Conservation (phyloP, 305 asterid species). For the Ilex paraguariensis region DNA sequence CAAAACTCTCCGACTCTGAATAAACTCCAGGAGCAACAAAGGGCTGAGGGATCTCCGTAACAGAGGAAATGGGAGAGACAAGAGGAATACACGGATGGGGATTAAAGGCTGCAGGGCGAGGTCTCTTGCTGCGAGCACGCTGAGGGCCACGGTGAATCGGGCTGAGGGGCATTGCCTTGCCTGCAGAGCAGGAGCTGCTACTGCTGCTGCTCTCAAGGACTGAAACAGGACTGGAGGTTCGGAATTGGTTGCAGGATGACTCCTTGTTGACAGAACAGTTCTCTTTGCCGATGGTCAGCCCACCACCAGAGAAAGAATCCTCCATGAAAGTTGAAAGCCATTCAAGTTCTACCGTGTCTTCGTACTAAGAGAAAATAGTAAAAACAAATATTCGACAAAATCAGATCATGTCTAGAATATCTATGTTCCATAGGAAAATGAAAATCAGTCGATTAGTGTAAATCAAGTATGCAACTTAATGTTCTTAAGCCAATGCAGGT, state of each 20-base stretch:
- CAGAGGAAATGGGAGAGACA: slow-evolving; percentile 36
- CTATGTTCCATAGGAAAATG: background rate
- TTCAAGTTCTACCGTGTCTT: slow-evolving; percentile 81
- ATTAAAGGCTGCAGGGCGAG: slow-evolving; percentile 68
- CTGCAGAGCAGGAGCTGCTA: slow-evolving; percentile 32
- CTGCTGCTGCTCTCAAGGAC: slow-evolving; percentile 74
- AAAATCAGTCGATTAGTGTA: background rate
- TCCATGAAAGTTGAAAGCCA: slow-evolving; percentile 89
- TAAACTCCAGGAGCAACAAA: slow-evolving; percentile 24
- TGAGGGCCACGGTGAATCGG: slow-evolving; percentile 58
- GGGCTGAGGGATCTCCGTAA: slow-evolving; percentile 29
- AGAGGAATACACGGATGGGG: slow-evolving; percentile 55
- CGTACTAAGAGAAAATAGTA: slow-evolving; percentile 43
- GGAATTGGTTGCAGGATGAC: slow-evolving; percentile 37
- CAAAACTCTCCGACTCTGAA: slow-evolving; percentile 36
- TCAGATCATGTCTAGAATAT: background rate
- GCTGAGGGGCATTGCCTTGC: slow-evolving; percentile 44
- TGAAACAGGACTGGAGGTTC: slow-evolving; percentile 66
- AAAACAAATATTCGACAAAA: background rate
- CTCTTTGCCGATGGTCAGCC: slow-evolving; percentile 57
- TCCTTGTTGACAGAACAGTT: slow-evolving; percentile 24
- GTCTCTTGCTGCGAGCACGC: slow-evolving; percentile 90
- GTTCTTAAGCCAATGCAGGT: background rate
- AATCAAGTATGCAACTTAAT: background rate
- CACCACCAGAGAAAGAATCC: slow-evolving; percentile 68